These are phyloP conservation scores for Inga leiocalycina DNA, from an alignment of 306 rosid genomes.

Conservation along the genomic window DNA sequence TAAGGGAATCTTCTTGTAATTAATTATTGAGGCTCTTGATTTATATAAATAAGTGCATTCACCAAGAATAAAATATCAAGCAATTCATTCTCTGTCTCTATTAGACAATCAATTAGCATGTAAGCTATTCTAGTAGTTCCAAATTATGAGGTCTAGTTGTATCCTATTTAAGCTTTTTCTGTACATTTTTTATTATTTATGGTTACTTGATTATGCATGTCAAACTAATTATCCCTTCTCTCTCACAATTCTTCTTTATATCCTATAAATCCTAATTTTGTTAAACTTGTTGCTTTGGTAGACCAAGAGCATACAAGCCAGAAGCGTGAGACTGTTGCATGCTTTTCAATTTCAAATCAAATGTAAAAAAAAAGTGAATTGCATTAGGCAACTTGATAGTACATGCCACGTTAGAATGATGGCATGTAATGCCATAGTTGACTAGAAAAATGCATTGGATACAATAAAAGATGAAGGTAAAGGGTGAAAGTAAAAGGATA, in stretches of 20 bases:
- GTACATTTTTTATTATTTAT: neutral
- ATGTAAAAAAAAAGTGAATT: no score
- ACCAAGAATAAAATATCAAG: neutral
- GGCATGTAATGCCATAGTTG: no score
- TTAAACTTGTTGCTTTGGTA: constrained; percentile 41
- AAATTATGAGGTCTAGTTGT: neutral
- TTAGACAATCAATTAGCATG: neutral
- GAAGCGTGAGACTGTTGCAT: constrained; percentile 97
- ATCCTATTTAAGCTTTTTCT: neutral
- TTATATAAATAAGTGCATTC: neutral
- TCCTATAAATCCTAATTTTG: neutral
- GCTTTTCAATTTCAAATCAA: constrained; percentile 16
- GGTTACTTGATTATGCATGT: constrained; percentile 3
- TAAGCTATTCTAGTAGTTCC: no score
- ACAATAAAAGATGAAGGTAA: no score
- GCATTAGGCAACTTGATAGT: no score
- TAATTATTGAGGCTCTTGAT: neutral
- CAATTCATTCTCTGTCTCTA: neutral
- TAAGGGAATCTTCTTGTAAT: neutral
- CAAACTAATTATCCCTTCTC: neutral
- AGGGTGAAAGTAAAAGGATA: no score
- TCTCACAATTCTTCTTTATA: neutral
- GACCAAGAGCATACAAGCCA: constrained; percentile 97
- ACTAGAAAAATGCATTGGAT: no score
- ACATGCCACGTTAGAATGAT: no score